phyloP scores from a whole-genome alignment of 148 eudicot genomes.

The Camellia lanceoleosa region DNA sequence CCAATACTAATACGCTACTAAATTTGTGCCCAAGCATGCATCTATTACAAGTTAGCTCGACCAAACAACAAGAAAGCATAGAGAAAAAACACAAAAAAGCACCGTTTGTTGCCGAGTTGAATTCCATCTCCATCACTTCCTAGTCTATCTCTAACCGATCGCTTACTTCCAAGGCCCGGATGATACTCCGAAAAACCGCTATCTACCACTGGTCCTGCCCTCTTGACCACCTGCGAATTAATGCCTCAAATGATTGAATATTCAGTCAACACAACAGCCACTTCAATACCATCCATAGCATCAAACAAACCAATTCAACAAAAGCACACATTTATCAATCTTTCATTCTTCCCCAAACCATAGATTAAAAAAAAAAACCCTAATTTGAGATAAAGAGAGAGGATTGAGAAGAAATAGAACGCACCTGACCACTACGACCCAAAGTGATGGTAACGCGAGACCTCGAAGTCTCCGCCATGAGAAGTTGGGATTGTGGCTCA shows the following conservation, averaged over 20 bases:
- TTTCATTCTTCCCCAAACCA: not conserved
- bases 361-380: not conserved
- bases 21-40: not conserved
- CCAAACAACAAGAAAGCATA: not conserved
- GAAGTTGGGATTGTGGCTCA: not conserved
- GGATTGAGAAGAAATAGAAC: not conserved
- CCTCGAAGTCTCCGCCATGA: not conserved
- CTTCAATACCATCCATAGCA: not conserved
- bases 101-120: slow-evolving; percentile 49
- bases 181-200: slow-evolving; percentile 29
- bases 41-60: not conserved
- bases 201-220: slow-evolving; percentile 35
- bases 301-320: slow-evolving; percentile 1
- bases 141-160: slow-evolving; percentile 65
- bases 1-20: not conserved
- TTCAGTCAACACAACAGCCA: not conserved
- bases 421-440: slow-evolving; percentile 63
- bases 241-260: slow-evolving; percentile 9
- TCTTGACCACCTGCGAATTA: slow-evolving; percentile 63
- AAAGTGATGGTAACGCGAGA: slow-evolving; percentile 35
- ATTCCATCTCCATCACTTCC: slow-evolving; percentile 42
- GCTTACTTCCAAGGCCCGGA: slow-evolving; percentile 50
- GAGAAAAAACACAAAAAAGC: not conserved
- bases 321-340: not conserved
- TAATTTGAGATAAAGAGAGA: not conserved